Evolutionary conservation across 768 basidiomycete genomes (phyloP).

Genomic region (Mrakia blollopis): DNA sequence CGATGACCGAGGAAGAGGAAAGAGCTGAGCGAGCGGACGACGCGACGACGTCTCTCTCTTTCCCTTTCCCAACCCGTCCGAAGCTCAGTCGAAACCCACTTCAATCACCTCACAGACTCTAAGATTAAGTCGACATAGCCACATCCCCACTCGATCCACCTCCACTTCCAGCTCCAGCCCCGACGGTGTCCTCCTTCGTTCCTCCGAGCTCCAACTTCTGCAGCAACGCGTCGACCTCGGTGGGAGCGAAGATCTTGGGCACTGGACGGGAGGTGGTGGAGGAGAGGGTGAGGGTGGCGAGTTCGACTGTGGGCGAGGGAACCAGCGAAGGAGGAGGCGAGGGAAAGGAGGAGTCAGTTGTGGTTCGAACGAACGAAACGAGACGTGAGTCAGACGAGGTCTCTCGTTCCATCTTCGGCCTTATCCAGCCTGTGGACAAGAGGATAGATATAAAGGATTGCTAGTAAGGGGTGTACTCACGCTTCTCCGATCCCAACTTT

Average conservation of each 20-base stretch:
- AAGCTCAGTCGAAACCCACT: no score
- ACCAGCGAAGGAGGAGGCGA: background rate
- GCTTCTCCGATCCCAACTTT: slow-evolving; percentile 89
- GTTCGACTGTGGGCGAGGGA: slow-evolving; percentile 64
- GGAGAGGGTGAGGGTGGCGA: slow-evolving; percentile 87
- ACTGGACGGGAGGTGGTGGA: slow-evolving; percentile 67
- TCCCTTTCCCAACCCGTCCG: no score
- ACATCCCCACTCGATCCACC: slow-evolving; percentile 37
- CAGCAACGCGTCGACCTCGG: slow-evolving; percentile 80
- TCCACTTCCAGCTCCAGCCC: slow-evolving; percentile 41
- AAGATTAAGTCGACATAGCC: slow-evolving; percentile 28
- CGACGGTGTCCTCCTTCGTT: slow-evolving; percentile 59
- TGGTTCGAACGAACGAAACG: background rate
- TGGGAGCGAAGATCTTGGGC: slow-evolving; percentile 84
- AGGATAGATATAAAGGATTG: no score
- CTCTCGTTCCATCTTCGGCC: no score
- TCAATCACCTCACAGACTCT: no score
- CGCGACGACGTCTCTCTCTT: background rate
- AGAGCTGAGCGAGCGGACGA: background rate
- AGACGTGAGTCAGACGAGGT: no score
- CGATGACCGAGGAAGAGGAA: no score
- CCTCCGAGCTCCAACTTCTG: slow-evolving; percentile 74
- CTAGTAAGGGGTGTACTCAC: slow-evolving; percentile 51
- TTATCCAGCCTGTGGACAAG: no score
- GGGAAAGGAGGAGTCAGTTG: background rate